Evolutionary conservation across 2,329 filamentous ascomycete genomes (phyloP), one percentile per base, ranked within the genome.

Genomic region (Celoporthe dispersa): DNA sequence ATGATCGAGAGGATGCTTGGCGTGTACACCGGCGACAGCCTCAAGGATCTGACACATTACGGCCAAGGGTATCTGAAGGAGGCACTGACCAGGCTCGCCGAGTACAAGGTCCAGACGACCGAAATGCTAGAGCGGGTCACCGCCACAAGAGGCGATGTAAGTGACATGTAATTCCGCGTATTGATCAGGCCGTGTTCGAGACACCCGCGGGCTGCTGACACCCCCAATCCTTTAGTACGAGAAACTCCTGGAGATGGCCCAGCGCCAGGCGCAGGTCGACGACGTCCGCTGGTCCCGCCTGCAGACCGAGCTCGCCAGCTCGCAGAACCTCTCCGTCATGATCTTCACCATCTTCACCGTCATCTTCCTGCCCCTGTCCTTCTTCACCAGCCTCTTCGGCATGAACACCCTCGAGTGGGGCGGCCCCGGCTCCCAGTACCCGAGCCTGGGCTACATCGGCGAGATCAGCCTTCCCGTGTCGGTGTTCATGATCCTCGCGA

Each of bases 221-320:
- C 78, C 53, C 79, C 78, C 1, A 11, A 28, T 35, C 0, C 14
- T 25, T 11, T 73, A 85, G 82, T 90, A 90, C 72, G 88, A 90
- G 74, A 90, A 90, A 72, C 82, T 91, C 6, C 85, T 91, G 16
- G 88, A 91, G 76, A 89, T 91, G 83, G 88, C 89, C 55, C 88
- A 91, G 75, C 87, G 89, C 22, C 88, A 91, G 74, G 88, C 88
- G 0, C 89, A 91, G 74, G 87, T 91, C 1, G 88, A 90, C 74
- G 89, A 91, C 76, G 88, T 90, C 11, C 85, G 88, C 33, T 85
- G 89, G 77, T 88, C 88, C 33, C 82, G 89, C 1, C 80, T 89
- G 68, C 87, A 91, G 73, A 88, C 88, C 1, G 88, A 91, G 73
- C 84, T 90, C 0, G 88, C 89, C 0, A 87, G 86, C 70, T 84